These are phyloP conservation scores for Solanum hybrid DNA, from an alignment of 305 asterid genomes.

Conservation along the genomic window DNA sequence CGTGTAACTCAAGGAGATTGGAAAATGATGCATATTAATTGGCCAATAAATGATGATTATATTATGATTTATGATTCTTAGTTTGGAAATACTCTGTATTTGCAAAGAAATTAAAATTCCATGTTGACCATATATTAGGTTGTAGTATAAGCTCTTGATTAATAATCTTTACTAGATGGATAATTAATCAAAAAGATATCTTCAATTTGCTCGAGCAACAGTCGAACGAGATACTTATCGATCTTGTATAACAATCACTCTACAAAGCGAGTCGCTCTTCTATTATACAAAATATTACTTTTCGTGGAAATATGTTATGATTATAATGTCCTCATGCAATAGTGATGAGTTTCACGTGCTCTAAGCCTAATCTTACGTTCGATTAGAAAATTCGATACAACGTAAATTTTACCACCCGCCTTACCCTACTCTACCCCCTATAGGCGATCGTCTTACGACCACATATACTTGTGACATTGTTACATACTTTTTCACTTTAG, in stretches of 20 bases:
- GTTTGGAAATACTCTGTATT: neutral
- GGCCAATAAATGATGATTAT: neutral
- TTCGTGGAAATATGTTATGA: neutral
- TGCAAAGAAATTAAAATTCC: neutral
- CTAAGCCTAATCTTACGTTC: rapidly evolving
- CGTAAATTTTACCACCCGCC: neutral
- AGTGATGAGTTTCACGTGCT: neutral
- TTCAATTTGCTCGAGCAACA: no score
- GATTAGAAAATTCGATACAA: no score
- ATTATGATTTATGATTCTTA: neutral
- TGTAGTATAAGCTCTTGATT: no score
- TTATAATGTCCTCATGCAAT: neutral
- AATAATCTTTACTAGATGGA: neutral
- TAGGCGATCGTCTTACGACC: neutral
- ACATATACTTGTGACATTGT: neutral
- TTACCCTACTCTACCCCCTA: neutral
- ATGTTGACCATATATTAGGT: neutral
- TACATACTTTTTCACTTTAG: neutral
- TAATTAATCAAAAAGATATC: neutral
- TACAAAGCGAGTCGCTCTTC: neutral
- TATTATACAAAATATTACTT: no score
- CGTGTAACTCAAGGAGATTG: neutral
- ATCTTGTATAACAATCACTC: neutral
- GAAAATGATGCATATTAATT: neutral
- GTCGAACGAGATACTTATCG: neutral